These are phyloP conservation scores for Pseudocercospora musae DNA, from an alignment of 2,329 filamentous ascomycete species.

Conservation along the genomic window DNA sequence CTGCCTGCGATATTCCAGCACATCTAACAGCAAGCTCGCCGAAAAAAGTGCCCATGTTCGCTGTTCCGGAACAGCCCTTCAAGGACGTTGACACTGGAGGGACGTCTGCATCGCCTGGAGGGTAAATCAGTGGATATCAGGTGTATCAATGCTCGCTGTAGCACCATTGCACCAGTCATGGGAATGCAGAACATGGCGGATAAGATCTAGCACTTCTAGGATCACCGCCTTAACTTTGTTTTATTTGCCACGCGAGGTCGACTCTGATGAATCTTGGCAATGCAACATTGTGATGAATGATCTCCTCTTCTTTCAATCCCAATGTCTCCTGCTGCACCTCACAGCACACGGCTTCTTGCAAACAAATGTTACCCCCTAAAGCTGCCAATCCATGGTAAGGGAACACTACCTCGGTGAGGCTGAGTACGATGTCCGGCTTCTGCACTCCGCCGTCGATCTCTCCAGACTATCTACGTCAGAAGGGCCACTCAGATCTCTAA, in stretches of 20 bases:
- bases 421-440: too few relatives aligned
- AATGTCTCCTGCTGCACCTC: too few relatives aligned
- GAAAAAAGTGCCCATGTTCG: slow-evolving; percentile 44
- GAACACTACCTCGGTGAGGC: too few relatives aligned
- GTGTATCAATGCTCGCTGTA: background rate
- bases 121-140: background rate
- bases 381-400: too few relatives aligned
- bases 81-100: slow-evolving; percentile 34
- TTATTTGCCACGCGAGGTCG: background rate
- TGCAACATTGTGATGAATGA: background rate
- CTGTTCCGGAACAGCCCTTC: slow-evolving; percentile 41
- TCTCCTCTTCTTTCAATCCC: background rate
- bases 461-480: too few relatives aligned
- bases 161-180: background rate
- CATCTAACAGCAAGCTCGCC: slow-evolving; percentile 27
- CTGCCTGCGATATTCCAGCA: slow-evolving; percentile 26
- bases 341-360: too few relatives aligned
- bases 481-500: too few relatives aligned
- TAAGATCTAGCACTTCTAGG: background rate
- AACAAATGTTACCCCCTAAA: too few relatives aligned
- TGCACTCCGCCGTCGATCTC: too few relatives aligned
- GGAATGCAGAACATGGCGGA: background rate
- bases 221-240: background rate
- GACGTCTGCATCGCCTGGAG: background rate
- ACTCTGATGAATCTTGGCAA: background rate